Evolutionary conservation across 495 filamentous ascomycete species (phyloP).

Genomic region (Penicillium pancosmium): DNA sequence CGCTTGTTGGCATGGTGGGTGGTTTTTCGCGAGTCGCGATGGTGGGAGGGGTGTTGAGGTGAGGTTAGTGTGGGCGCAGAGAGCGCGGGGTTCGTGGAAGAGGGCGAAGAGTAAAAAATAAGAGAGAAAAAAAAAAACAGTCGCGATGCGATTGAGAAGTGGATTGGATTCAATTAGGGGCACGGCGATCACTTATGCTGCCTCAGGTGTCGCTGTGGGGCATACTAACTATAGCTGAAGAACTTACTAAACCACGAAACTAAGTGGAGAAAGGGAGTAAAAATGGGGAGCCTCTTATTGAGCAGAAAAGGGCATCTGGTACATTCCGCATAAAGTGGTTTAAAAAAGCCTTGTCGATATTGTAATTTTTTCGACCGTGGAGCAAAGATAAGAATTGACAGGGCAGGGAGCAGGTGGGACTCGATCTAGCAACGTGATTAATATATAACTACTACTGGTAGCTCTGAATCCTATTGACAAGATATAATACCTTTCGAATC

Average conservation of each 20-base stretch:
- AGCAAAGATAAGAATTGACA: conserved; percentile 49
- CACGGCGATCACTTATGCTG: not conserved
- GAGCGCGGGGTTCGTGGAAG: not conserved
- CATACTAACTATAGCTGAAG: not conserved
- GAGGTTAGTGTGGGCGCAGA: too few species aligned
- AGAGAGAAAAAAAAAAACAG: not conserved
- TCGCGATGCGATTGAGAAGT: not conserved
- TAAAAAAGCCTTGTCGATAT: too few species aligned
- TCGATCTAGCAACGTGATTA: conserved; percentile 17
- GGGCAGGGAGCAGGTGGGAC: conserved; percentile 44
- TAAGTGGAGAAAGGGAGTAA: too few species aligned
- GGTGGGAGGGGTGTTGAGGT: not conserved
- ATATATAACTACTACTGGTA: too few species aligned
- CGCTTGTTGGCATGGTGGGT: conserved; percentile 22
- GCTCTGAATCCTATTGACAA: not conserved
- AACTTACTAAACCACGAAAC: too few species aligned
- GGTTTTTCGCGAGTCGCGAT: not conserved
- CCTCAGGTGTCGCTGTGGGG: not conserved
- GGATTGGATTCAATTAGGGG: not conserved
- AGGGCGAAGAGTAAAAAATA: not conserved
- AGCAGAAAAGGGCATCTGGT: too few species aligned
- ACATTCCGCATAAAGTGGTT: too few species aligned
- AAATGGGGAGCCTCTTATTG: too few species aligned
- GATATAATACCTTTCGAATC: not conserved
- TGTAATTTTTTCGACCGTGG: conserved; percentile 49